A percentile compares a stretch with the other conserved stretches of the same genome.
These are phyloP conservation scores for Auricularia sp. DNA, from an alignment of 768 basidiomycete genomes.

Conservation along the genomic window DNA sequence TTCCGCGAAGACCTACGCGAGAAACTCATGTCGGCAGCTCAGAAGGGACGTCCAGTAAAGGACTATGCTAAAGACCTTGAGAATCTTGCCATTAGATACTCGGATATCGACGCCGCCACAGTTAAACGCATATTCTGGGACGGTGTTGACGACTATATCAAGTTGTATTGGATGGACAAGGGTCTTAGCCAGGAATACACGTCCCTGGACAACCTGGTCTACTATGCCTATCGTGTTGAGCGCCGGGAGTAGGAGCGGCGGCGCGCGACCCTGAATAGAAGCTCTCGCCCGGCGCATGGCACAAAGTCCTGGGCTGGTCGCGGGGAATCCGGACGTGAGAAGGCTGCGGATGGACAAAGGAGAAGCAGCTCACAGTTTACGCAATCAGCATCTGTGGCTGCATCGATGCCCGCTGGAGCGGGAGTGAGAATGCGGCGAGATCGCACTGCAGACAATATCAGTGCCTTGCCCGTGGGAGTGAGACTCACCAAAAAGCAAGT, in stretches of 20 bases:
- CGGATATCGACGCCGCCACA: constrained; percentile 17
- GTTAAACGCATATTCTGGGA: constrained; percentile 26
- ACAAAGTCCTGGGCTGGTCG: not conserved
- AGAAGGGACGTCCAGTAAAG: constrained; percentile 18
- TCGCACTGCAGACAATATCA: not conserved
- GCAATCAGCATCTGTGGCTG: not conserved
- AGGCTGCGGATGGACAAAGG: not conserved
- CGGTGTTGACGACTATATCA: constrained; percentile 18
- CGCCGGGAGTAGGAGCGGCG: not conserved
- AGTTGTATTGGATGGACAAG: constrained; percentile 21
- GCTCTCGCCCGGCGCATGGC: not conserved
- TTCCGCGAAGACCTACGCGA: constrained; percentile 17
- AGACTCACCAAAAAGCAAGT: not conserved
- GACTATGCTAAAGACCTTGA: constrained; percentile 27
- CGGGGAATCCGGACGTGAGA: not conserved
- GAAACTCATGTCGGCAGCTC: constrained; percentile 15
- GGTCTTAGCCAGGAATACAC: constrained; percentile 19
- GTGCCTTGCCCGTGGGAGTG: not conserved
- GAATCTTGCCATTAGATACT: constrained; percentile 26
- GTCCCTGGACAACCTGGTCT: constrained; percentile 16
- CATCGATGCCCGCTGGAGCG: not conserved
- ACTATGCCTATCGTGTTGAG: not conserved
- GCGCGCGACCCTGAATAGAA: constrained; percentile 10
- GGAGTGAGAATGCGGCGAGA: too few species aligned
- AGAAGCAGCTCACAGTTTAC: not conserved